Conservation (phyloP, 306 rosid species). For the Begonia peltatifolia region DNA sequence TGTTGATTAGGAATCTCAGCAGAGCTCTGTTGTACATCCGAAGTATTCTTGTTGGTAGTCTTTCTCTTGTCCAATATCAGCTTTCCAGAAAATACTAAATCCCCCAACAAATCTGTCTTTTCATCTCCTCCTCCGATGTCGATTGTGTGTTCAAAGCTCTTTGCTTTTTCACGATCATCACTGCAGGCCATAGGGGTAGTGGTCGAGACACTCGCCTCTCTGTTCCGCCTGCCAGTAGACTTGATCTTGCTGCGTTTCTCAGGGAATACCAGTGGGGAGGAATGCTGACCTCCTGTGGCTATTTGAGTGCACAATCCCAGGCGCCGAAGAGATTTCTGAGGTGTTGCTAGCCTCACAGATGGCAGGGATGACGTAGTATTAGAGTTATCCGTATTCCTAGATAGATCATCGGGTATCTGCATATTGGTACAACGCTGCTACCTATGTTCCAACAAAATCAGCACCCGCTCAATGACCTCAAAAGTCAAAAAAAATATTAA, state of each 20-base stretch:
- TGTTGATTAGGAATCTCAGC: slow-evolving; percentile 27
- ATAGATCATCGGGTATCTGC: slow-evolving; percentile 55
- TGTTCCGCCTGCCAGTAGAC: slow-evolving; percentile 32
- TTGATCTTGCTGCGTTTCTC: slow-evolving; percentile 74
- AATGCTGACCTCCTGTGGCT: slow-evolving; percentile 72
- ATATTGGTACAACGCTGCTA: slow-evolving; percentile 24
- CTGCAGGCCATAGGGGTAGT: slow-evolving; percentile 13
- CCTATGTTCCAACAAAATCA: background rate
- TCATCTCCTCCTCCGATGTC: slow-evolving; percentile 80
- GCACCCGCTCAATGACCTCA: background rate
- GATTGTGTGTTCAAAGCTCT: slow-evolving; percentile 71
- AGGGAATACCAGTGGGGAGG: slow-evolving; percentile 86
- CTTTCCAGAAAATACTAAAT: slow-evolving; percentile 60
- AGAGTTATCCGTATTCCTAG: slow-evolving; percentile 39
- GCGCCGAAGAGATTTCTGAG: slow-evolving; percentile 71
- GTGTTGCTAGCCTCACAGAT: slow-evolving; percentile 42
- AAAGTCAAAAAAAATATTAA: background rate
- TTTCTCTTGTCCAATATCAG: slow-evolving; percentile 69
- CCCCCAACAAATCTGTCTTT: slow-evolving; percentile 80
- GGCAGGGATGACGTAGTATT: slow-evolving; percentile 15
- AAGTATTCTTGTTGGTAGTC: slow-evolving; percentile 14
- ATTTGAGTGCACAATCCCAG: slow-evolving; percentile 89
- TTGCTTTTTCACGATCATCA: slow-evolving; percentile 33
- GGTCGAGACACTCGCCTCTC: slow-evolving; percentile 18
- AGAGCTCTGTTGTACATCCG: slow-evolving; percentile 27